Base-by-base conservation (phyloP, 192 early-diverging fungal species). In the Coemansia guatemalensis region DNA sequence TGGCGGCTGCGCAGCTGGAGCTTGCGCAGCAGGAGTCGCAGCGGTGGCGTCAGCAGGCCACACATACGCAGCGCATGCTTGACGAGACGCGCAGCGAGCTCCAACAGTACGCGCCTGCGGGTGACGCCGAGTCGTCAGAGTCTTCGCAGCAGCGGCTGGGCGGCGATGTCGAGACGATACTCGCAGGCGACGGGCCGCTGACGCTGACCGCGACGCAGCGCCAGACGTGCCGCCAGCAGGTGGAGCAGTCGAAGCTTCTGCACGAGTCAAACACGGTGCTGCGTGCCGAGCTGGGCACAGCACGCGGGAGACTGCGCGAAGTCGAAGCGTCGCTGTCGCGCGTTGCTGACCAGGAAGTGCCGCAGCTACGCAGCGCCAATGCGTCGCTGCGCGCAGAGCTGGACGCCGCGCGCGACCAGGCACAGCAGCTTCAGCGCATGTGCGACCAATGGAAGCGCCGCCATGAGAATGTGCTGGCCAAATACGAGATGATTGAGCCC, bases 401-500 rank as follows among this genome's bases (percentile, higher is more conserved):
- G 1, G 87, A 89, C 26, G 77, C 82, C 0, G 74, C 78, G 27
- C 83, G 82, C 29, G 72, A 68, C 1, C 82, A 87, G 63, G 76
- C 83, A 6, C 56, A 68, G 56, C 71, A 82, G 60, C 78, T 91
- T 17, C 56, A 67, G 17, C 83, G 82, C 4, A 90, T 90, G 71
- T 87, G 86, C 66, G 80, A 78, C 33, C 82, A 86, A 2, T 91
- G 91, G 90, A 90, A 88, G 71, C 86, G 75, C 30, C 81, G 92
- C 9, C 83, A 88, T 22, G 80, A 85, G 58, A 86, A 90, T 53
- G 88, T 94, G 48, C 72, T 94, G 52, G 83, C 83, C 23, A 90
- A 89, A 62, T 90, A 92, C 74, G 82, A 90, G 78, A 84, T 89
- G 53, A 87, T 94, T 33, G 92, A 94, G 69, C 92, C 92, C 0